Conservation (phyloP, 805 yeast genomes). For the Cyberlindnera petersonii region DNA sequence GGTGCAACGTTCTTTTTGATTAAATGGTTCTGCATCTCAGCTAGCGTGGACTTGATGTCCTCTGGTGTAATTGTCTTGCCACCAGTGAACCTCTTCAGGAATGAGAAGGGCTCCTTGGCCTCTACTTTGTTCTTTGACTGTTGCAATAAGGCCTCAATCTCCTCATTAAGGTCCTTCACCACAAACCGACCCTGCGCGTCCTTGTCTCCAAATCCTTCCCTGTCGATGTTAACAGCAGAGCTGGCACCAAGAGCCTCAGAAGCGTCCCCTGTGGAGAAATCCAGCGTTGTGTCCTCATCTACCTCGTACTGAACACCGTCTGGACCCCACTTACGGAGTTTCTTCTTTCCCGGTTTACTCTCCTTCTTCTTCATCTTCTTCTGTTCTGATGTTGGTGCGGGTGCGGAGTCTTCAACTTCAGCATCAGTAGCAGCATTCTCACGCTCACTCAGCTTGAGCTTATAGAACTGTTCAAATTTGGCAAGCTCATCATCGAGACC, state of each 20-base stretch:
- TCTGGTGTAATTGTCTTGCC: conserved; percentile 61
- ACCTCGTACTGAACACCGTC: conserved; percentile 51
- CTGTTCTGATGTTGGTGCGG: not conserved
- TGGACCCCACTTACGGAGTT: conserved; percentile 60
- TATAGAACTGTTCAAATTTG: conserved; percentile 37
- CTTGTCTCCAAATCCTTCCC: conserved; percentile 37
- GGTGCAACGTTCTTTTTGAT: conserved; percentile 89
- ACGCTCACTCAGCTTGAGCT: conserved; percentile 32
- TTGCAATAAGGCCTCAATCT: conserved; percentile 40
- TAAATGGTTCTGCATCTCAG: conserved; percentile 68
- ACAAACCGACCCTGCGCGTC: conserved; percentile 56
- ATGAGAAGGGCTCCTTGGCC: conserved; percentile 46
- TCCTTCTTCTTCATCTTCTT: conserved; percentile 13
- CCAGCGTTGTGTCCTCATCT: conserved; percentile 40
- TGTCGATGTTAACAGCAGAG: conserved; percentile 24
- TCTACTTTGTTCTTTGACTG: conserved; percentile 26
- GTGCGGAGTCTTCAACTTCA: conserved; percentile 5
- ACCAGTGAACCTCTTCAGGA: conserved; percentile 59
- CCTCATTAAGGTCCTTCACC: conserved; percentile 57
- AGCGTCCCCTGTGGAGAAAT: conserved; percentile 44
- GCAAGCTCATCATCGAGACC: conserved; percentile 32
- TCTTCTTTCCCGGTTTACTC: conserved; percentile 38
- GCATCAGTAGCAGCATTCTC: conserved; percentile 12
- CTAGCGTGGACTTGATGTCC: conserved; percentile 63
- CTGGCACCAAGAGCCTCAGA: not conserved